Evolutionary conservation across 192 early-diverging fungal species (phyloP), one percentile per base, ranked within the genome.

Genomic region (Funneliformis geosporum): DNA sequence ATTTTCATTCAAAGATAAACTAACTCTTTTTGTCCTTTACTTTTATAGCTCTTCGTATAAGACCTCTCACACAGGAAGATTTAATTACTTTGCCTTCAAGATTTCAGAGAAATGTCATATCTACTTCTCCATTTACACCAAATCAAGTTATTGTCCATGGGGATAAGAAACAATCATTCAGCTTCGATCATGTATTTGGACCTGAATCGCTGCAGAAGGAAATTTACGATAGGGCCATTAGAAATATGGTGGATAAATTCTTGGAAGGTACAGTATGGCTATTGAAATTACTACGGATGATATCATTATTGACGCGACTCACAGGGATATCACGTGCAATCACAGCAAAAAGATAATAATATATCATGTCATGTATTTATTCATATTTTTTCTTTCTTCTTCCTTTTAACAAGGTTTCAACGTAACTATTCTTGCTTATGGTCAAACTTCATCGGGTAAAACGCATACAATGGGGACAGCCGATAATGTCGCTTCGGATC

Each of bases 401-500:
- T 61, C 27, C 61, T 60, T 39, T 12, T 27, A 55, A 27, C n/a
- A 47, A 86, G 97, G 97, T 14, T 96, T 94, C 81, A 99, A 98
- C 85, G 94, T 94, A 27, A 98, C 97, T 0, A 92, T 99, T 59
- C 86, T 99, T 68, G 97, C 97, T 59, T 94, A 94, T 87, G 93
- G 95, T n/a, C 94, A 98, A 88, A 97, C 96, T 8, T 96, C 95
- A 12, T 93, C 92, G 1, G 97, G 97, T 71, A 99, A 99, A 86
- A 97, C 97, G 5, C 94, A 92, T 83, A 99, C 95, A 5, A 99
- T 99, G 96, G 95, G 96, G 61, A 96, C 96, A 9, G 90, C 88
- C 21, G 75, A 60, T 39, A 55, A 65, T 60, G 65, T 80, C 9
- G 33, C 82, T 28, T 83, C 83, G 68, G 60, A 83, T 61, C 71